Base-by-base conservation (phyloP, 495 filamentous ascomycete genomes). In the Xylaria intraflava region DNA sequence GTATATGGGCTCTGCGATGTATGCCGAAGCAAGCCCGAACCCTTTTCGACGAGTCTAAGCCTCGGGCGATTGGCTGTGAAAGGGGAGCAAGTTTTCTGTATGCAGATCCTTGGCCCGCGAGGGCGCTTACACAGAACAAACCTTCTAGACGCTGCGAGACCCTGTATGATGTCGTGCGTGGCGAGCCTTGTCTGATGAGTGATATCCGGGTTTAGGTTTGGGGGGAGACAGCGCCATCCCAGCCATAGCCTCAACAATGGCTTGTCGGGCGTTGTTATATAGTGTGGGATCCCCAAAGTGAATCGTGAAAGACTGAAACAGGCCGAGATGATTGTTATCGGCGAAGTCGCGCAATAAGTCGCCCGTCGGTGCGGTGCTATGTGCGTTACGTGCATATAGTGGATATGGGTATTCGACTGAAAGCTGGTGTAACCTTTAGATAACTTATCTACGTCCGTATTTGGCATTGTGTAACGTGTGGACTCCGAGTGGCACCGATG, bases 141-240 rank as follows among this genome's bases (percentile, higher is more conserved):
- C 30, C n/a, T n/a, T 49, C 57, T 46, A 52, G 26, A 57, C 27
- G 46, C 53, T 3, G 35, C 35, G n/a, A n/a, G n/a, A n/a, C n/a
- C n/a, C n/a, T n/a, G n/a, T n/a, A n/a, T n/a, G n/a, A n/a, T n/a
- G n/a, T n/a, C n/a, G n/a, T n/a, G n/a, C n/a, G n/a, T n/a, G n/a
- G n/a, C n/a, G n/a, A n/a, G n/a, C n/a, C n/a, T n/a, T n/a, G 17
- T 38, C n/a, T 38, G 35, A 38, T 38, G 35, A 38, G 35, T 38
- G 35, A 38, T 16, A 16, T 38, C 35, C 16, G 2, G n/a, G 35
- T 38, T 38, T 38, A 17, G 35, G 35, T 38, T 38, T 4, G 17
- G 12, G 35, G 17, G 35, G 16, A 38, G 17, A 16, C 2, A n/a
- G 8, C 3, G 16, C 11, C 35, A 19, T 38, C 35, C 16, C n/a